Evolutionary conservation across 1,139 yeast genomes (phyloP), one percentile per base, ranked within the genome.

Genomic region (Blastobotrys illinoisensis): DNA sequence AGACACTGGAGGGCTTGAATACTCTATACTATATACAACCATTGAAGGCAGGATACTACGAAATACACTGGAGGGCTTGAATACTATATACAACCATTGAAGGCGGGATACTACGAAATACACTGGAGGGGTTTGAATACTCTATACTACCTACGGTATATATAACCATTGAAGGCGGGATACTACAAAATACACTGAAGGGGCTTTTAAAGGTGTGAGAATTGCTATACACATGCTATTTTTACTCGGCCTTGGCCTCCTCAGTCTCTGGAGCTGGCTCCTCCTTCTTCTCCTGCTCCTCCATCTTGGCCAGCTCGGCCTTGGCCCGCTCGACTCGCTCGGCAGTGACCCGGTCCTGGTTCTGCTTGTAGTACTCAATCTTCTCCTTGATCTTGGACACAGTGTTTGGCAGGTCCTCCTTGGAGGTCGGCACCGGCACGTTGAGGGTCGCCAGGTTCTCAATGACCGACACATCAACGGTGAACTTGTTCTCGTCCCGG

Each of bases 331-430:
- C 88, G 62, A 86, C 77, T 71, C 87, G 86, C 70, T 80, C 81
- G 71, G 83, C 80, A 58, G 97, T 89, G 68, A 85, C 90, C 59
- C 83, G 88, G 58, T 84, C 91, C 76, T 90, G 96, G 73, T 85
- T 84, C 53, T 79, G 79, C 71, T 80, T 77, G 74, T 81, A 87
- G 62, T 83, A 84, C 54, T 75, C 77, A 69, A 88, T 81, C 72
- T 95, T 90, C 66, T 79, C 81, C 77, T 85, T 83, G 73, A 93
- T 81, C 64, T 82, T 77, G 58, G 78, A 82, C 64, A 88, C 72
- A 60, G 95, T 82, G 53, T 74, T 73, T 49, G 86, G 78, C 61
- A 87, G 84, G 55, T 88, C 95, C 24, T 85, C 95, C 63, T 81
- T 76, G 66, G 85, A 80, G 59, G 85, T 78, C 68, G 99, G 99